A percentile compares a stretch with the other conserved stretches of the same genome.
phyloP scores from a whole-genome alignment of 2,329 filamentous ascomycete genomes.

The Zelopaecilomyces penicillatus region DNA sequence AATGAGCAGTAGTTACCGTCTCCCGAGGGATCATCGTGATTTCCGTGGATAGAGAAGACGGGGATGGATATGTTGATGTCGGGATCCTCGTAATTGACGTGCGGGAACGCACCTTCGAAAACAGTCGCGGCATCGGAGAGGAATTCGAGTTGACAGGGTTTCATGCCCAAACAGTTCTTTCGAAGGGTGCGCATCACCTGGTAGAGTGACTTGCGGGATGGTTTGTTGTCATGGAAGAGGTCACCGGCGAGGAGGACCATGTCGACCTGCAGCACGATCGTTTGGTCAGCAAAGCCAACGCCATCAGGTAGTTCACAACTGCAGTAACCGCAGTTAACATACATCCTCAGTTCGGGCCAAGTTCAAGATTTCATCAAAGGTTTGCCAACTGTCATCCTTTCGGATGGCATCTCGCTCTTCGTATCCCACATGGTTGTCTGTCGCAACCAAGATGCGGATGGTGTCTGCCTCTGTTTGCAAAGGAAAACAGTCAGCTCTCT shows the following conservation, averaged over 20 bases:
- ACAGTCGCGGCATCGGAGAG: constrained; percentile 87
- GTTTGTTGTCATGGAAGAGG: constrained; percentile 97
- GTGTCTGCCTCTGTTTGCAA: constrained; percentile 57
- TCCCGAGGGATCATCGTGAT: constrained; percentile 96
- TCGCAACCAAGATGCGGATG: constrained; percentile 88
- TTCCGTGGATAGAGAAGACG: constrained; percentile 96
- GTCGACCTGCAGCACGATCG: constrained; percentile 52
- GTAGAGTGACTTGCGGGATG: constrained; percentile 89
- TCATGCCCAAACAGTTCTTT: constrained; percentile 89
- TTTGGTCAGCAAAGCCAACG: neutral
- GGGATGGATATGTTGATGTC: constrained; percentile 97
- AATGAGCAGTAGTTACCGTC: constrained; percentile 87
- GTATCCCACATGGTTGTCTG: constrained; percentile 96
- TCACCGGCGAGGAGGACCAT: constrained; percentile 95
- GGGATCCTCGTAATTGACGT: constrained; percentile 96
- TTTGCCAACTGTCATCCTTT: constrained; percentile 95
- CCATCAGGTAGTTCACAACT: neutral
- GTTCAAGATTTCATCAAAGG: constrained; percentile 91
- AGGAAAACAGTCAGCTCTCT: no score
- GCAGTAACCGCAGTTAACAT: constrained; percentile 10
- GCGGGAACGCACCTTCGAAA: constrained; percentile 80
- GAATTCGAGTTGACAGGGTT: constrained; percentile 90
- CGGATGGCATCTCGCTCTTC: constrained; percentile 87
- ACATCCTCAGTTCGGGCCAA: constrained; percentile 77
- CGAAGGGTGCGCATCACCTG: constrained; percentile 93